These are phyloP conservation scores for Carex kokanica DNA, from an alignment of 176 grass and related monocot species.

Conservation along the genomic window DNA sequence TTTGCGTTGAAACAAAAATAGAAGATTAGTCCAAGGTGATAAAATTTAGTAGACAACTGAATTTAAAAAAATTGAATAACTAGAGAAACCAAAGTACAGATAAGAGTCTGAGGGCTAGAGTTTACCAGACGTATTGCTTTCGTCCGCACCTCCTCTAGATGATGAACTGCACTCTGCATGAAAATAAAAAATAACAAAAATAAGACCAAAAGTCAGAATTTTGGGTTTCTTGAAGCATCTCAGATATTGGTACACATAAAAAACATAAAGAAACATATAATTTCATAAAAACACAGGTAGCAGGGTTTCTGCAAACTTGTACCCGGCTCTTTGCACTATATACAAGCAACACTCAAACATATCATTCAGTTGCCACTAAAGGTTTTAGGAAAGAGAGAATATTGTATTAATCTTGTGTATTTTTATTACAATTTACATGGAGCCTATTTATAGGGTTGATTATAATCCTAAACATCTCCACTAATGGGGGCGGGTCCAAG, in stretches of 20 bases:
- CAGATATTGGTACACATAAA: neutral
- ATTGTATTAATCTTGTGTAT: too few relatives aligned
- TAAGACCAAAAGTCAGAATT: neutral
- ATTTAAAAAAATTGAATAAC: conserved; percentile 14
- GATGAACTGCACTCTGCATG: conserved; percentile 77
- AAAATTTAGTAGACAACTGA: conserved; percentile 14
- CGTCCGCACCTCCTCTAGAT: conserved; percentile 76
- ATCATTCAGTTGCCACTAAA: neutral
- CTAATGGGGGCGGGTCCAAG: too few relatives aligned
- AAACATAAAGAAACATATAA: neutral
- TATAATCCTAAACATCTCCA: too few relatives aligned
- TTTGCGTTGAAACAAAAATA: conserved; percentile 21
- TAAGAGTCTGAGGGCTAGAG: neutral
- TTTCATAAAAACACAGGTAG: neutral
- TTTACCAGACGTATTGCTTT: conserved; percentile 98
- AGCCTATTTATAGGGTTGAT: too few relatives aligned
- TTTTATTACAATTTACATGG: too few relatives aligned
- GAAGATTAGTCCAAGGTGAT: neutral
- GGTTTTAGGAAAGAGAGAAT: too few relatives aligned
- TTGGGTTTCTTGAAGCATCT: conserved; percentile 3
- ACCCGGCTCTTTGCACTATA: neutral
- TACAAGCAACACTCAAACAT: neutral
- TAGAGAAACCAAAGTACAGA: neutral
- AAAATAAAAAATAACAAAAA: conserved; percentile 33
- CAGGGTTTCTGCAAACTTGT: neutral